Conservation (phyloP, 305 asterid genomes). For the Fraxinus sp. region DNA sequence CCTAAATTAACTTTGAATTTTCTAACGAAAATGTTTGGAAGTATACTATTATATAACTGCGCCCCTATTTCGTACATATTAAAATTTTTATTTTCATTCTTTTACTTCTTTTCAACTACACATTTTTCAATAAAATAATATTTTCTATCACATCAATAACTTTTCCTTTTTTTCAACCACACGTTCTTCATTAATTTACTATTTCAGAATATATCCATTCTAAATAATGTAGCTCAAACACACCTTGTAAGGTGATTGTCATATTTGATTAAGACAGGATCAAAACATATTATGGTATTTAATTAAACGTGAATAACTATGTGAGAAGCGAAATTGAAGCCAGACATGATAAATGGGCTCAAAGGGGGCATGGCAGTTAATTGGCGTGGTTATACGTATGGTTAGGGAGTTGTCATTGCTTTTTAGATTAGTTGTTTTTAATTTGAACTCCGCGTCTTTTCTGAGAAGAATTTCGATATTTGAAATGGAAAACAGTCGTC, state of each 20-base stretch:
- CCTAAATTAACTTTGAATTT: neutral
- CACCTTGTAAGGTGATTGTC: neutral
- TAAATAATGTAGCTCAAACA: too few species aligned
- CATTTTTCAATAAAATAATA: too few species aligned
- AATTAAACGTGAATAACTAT: neutral
- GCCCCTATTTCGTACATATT: too few species aligned
- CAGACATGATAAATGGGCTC: neutral
- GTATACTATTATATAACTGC: too few species aligned
- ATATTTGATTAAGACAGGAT: neutral
- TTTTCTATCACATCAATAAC: too few species aligned
- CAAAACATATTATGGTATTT: neutral
- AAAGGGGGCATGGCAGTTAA: neutral
- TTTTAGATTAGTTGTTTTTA: too few species aligned
- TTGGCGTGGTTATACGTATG: neutral
- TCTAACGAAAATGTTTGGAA: neutral
- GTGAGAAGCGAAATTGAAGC: neutral
- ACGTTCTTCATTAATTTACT: too few species aligned
- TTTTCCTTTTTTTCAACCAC: too few species aligned
- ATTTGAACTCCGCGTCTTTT: neutral
- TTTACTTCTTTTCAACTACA: too few species aligned
- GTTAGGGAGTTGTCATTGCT: neutral
- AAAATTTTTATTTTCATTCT: too few species aligned
- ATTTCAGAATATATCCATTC: too few species aligned
- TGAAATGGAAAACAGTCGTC: neutral
- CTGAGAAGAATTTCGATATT: too few species aligned